Conservation (phyloP, 306 rosid genomes). For the Canavalia ensiformis region DNA sequence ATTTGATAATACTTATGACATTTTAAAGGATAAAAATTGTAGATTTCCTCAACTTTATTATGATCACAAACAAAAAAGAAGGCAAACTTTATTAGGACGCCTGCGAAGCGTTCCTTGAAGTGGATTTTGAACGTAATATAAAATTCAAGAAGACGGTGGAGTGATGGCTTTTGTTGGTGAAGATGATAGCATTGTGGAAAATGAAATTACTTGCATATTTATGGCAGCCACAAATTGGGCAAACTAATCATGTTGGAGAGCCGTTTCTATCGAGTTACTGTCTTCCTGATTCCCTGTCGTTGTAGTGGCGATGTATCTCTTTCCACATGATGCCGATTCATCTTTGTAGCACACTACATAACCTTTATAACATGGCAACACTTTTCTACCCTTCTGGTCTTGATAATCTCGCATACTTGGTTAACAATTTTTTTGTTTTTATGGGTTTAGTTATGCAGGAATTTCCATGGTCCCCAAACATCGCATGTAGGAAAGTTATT, state of each 20-base stretch:
- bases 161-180: not conserved
- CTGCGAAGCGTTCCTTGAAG: not conserved
- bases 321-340: slow-evolving; percentile 40
- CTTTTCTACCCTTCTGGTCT: not conserved
- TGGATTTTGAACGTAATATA: not conserved
- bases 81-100: not conserved
- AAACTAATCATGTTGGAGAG: slow-evolving; percentile 10
- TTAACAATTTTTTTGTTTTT: not conserved
- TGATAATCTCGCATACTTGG: not conserved
- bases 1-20: no score
- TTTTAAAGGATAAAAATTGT: no score
- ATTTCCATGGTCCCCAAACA: slow-evolving; percentile 38
- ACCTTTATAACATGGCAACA: slow-evolving; percentile 1
- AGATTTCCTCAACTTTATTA: no score
- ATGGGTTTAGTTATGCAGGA: not conserved
- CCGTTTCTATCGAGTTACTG: not conserved
- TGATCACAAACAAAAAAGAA: not conserved
- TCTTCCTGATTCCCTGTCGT: slow-evolving; percentile 32
- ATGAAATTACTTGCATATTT: slow-evolving; percentile 25
- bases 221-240: slow-evolving; percentile 24
- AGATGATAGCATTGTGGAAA: slow-evolving; percentile 29
- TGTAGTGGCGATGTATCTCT: slow-evolving; percentile 48
- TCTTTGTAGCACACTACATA: slow-evolving; percentile 12
- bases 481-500: slow-evolving; percentile 24
- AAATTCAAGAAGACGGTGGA: not conserved